A percentile compares a stretch with the other conserved stretches of the same genome.
These are phyloP conservation scores for Vitis riparia DNA, from an alignment of 164 flowering plant species.

Conservation along the genomic window DNA sequence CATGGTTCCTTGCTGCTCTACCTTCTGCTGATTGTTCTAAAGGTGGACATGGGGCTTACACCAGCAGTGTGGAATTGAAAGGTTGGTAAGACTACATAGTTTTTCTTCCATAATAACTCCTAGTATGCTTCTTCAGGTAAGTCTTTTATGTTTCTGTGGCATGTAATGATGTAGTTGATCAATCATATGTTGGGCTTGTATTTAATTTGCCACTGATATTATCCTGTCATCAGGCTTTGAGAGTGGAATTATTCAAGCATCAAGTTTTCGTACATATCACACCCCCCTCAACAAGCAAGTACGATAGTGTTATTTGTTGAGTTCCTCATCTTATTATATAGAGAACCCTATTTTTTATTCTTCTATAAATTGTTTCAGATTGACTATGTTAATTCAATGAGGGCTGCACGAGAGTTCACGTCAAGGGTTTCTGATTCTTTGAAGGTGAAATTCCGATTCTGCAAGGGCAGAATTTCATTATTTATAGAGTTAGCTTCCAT, in stretches of 20 bases:
- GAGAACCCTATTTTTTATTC: neutral
- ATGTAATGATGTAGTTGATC: neutral
- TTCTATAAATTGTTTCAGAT: constrained; percentile 36
- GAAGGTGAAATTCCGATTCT: constrained; percentile 45
- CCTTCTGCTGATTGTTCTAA: constrained; percentile 98
- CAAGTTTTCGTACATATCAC: constrained; percentile 95
- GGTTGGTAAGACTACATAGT: constrained; percentile 39
- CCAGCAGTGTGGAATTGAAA: constrained; percentile 73
- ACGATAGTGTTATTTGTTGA: constrained; percentile 6
- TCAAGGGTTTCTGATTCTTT: constrained; percentile 76
- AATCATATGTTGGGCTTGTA: neutral
- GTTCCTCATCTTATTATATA: neutral
- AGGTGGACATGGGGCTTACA: constrained; percentile 99
- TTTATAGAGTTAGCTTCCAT: neutral
- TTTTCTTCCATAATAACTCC: neutral
- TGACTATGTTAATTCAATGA: constrained; percentile 90
- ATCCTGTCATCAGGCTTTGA: constrained; percentile 31
- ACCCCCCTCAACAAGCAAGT: constrained; percentile 98
- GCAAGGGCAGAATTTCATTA: neutral
- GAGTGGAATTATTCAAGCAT: constrained; percentile 62
- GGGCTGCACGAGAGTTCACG: constrained; percentile 89
- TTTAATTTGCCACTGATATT: neutral
- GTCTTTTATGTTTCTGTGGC: neutral
- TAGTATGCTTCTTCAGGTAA: no score
- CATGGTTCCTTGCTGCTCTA: constrained; percentile 92